Evolutionary conservation across 140 eudicot genomes (phyloP), one percentile per base, ranked within the genome.

Genomic region (Flaveria floridana): DNA sequence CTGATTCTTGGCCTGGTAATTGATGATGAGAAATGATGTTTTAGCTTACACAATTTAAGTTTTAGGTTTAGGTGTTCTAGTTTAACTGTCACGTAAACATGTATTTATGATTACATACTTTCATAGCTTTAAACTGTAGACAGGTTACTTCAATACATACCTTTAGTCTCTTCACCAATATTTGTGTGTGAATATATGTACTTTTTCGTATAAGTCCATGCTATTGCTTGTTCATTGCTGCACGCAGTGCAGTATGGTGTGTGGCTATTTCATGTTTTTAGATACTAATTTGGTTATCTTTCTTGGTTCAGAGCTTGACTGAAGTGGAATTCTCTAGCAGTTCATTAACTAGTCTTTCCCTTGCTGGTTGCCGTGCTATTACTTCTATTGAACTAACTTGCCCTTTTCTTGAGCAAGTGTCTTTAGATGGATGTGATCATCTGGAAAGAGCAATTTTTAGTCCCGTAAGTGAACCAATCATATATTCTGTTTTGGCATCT

Each of bases 381-480:
- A 85, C 89, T 26, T 85, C 92, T 76, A 86, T 94, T 72, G 90
- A 84, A 39, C 86, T 94, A 69, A 81, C 47, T 51, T 94, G 99
- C 85, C 96, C 97, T 64, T 86, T 76, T 61, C 99, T 94, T 46
- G 95, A 88, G 82, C 85, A 94, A 79, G 90, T 90, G 70, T 89
- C 89, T 37, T 83, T 94, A 74, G 94, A 87, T 82, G 97, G 97
- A 51, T 94, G 99, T 71, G 99, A 90, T 87, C 99, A 90, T 82
- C 97, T 94, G 37, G 97, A 90, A 87, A 79, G 85, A 82, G 97
- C 96, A 51, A 84, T 89, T 10, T 94, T 94, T 79, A 77, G 79
- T 76, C 97, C 97, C 10, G 99, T 94, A 80, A 89, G 89, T 72
- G 56, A 44, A 39, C 53, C 53, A 39, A 16, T 41, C 30, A 41